Evolutionary conservation across 176 grass and related monocot species (phyloP).

Genomic region (Paspalum vaginatum): DNA sequence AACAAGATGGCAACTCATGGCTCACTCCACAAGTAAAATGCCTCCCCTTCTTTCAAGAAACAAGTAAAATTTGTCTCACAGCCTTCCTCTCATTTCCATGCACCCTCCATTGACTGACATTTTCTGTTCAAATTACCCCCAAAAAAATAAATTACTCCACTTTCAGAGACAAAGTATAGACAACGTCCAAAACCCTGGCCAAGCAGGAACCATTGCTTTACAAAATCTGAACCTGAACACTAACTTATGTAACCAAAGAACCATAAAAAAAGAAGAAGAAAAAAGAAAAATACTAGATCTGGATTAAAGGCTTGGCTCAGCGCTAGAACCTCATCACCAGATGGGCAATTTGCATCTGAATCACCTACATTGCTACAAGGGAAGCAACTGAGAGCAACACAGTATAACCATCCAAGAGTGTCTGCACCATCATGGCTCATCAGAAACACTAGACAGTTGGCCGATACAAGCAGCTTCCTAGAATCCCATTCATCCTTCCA

Average conservation of each 20-base stretch:
- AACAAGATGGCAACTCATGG: not conserved
- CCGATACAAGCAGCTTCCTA: slow-evolving; percentile 14
- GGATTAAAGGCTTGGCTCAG: not conserved
- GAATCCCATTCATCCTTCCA: not conserved
- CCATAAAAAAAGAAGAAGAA: not conserved
- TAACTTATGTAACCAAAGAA: slow-evolving; percentile 43
- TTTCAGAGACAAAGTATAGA: slow-evolving; percentile 16
- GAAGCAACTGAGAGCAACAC: slow-evolving; percentile 28
- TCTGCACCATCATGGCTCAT: not conserved
- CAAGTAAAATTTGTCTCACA: not conserved
- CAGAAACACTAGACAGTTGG: not conserved
- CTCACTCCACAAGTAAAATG: not conserved
- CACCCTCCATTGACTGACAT: not conserved
- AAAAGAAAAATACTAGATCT: not conserved
- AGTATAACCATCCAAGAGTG: slow-evolving; percentile 10
- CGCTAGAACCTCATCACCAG: slow-evolving; percentile 8
- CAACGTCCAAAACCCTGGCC: slow-evolving; percentile 29
- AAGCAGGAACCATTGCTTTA: slow-evolving; percentile 45
- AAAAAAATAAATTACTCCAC: slow-evolving; percentile 2
- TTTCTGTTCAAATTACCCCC: not conserved
- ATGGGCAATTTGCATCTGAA: slow-evolving; percentile 29
- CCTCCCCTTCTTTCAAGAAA: not conserved
- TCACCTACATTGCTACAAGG: slow-evolving; percentile 12
- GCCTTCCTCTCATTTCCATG: not conserved
- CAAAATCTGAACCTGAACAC: slow-evolving; percentile 19